Base-by-base conservation (phyloP, 176 grass and related monocot genomes). In the Carex myosuroides region DNA sequence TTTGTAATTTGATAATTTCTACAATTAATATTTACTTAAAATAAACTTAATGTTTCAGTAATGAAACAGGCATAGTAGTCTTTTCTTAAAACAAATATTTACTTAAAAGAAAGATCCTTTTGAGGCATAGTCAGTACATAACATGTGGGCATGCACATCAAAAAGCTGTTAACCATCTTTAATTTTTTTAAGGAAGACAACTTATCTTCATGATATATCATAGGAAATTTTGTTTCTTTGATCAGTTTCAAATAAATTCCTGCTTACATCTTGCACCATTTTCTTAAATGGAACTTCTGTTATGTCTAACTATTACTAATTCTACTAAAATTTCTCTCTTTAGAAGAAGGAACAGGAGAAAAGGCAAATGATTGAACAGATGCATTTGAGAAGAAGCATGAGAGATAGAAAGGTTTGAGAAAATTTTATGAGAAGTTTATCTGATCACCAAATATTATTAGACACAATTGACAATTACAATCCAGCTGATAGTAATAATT, bases 311-410 rank as follows among this genome's bases (percentile, higher is more conserved):
- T 16, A 71, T 70, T 46, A 55, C 48, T 77, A 77, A 77, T 75
- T 24, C 29, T 37, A 69, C 65, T 3, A 18, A 69, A 7, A 17
- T 13, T 76, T 58, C 59, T 18, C 20, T 33, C n/a, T 60, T 26
- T 66, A 83, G 80, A 83, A 53, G 80, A 83, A 26, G 46, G 60
- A 83, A 83, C 61, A 83, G 6, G 80, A 83, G 30, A 66, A 26
- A 83, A 64, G 42, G 39, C 61, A 56, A 35, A 60, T 10, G 30
- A 30, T 12, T 60, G 77, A 82, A 30, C 42, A n/a, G 20, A 17
- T 83, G 33, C 80, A 83, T 83, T 48, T 62, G 18, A 32, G 62
- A 66, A 83, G 39, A 65, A 46, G 39, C 60, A 83, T 83, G 61
- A 32, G 20, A 67, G 60, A 83, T 53, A 83, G 80, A 54, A 67